A percentile compares a stretch with the other conserved stretches of the same genome.
Evolutionary conservation across 495 filamentous ascomycete genomes (phyloP).

Genomic region (Cenococcum geophilum): DNA sequence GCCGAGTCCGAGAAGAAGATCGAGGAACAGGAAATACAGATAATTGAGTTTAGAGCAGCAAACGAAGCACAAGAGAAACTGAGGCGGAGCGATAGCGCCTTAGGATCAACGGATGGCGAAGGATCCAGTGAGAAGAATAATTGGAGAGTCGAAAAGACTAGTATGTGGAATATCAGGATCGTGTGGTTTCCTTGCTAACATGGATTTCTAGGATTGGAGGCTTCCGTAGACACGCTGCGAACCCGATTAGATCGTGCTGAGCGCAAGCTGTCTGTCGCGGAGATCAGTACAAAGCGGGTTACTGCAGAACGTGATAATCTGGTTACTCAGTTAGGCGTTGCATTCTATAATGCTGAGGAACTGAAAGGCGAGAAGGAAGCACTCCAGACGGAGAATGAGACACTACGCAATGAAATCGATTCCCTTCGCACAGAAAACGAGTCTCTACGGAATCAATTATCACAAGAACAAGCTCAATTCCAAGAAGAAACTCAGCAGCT

Average conservation of each 20-base stretch:
- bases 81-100: slow-evolving; percentile 42
- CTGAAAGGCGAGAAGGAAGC: slow-evolving; percentile 46
- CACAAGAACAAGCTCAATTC: slow-evolving; percentile 20
- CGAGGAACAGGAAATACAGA: slow-evolving; percentile 53
- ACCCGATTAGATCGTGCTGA: slow-evolving; percentile 53
- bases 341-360: slow-evolving; percentile 58
- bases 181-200: slow-evolving; percentile 2
- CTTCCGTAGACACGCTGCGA: slow-evolving; percentile 52
- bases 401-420: slow-evolving; percentile 30
- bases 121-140: slow-evolving; percentile 32
- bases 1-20: slow-evolving; percentile 51
- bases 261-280: slow-evolving; percentile 54
- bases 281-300: slow-evolving; percentile 54
- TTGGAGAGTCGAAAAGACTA: slow-evolving; percentile 50
- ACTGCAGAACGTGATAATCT: slow-evolving; percentile 60
- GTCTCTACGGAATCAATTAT: slow-evolving; percentile 19
- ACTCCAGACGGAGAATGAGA: slow-evolving; percentile 28
- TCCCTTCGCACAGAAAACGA: slow-evolving; percentile 33
- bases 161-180: slow-evolving; percentile 38
- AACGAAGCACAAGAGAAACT: slow-evolving; percentile 43
- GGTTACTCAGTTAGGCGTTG: slow-evolving; percentile 56
- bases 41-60: slow-evolving; percentile 48
- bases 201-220: slow-evolving; percentile 42
- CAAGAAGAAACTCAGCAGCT: slow-evolving; percentile 24
- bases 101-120: slow-evolving; percentile 43